These are phyloP conservation scores for Phellinidium pouzarii DNA, from an alignment of 1,284 basidiomycete genomes.

Conservation along the genomic window DNA sequence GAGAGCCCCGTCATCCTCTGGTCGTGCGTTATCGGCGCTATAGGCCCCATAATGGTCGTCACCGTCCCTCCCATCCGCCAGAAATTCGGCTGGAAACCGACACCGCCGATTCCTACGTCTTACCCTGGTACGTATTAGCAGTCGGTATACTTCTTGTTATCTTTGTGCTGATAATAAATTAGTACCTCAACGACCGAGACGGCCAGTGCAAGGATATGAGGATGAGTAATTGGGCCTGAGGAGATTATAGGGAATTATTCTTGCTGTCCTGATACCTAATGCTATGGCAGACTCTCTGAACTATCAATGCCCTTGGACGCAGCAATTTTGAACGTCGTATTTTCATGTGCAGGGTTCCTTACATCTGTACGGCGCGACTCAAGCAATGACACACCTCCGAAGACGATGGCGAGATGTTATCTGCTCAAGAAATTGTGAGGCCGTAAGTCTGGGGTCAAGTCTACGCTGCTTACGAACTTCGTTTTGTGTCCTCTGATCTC, in stretches of 20 bases:
- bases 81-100: constrained; percentile 63
- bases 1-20: constrained; percentile 92
- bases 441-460: too few relatives aligned
- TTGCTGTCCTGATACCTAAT: too few relatives aligned
- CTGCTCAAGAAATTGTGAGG: too few relatives aligned
- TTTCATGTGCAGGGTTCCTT: too few relatives aligned
- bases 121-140: constrained; percentile 69
- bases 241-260: too few relatives aligned
- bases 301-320: background rate
- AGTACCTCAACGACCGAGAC: constrained; percentile 35
- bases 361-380: too few relatives aligned
- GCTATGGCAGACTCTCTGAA: background rate
- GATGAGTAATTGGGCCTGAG: constrained; percentile 28
- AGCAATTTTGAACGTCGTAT: too few relatives aligned
- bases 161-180: background rate
- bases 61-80: constrained; percentile 77
- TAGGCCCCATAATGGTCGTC: constrained; percentile 74
- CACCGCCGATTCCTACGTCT: constrained; percentile 73
- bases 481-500: too few relatives aligned
- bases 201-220: constrained; percentile 36
- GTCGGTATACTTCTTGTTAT: background rate
- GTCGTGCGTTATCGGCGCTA: constrained; percentile 68
- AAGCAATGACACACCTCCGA: too few relatives aligned
- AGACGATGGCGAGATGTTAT: too few relatives aligned
- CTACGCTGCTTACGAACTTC: too few relatives aligned